phyloP scores from a whole-genome alignment of 2,329 filamentous ascomycete genomes.

The Daldinia sp. region DNA sequence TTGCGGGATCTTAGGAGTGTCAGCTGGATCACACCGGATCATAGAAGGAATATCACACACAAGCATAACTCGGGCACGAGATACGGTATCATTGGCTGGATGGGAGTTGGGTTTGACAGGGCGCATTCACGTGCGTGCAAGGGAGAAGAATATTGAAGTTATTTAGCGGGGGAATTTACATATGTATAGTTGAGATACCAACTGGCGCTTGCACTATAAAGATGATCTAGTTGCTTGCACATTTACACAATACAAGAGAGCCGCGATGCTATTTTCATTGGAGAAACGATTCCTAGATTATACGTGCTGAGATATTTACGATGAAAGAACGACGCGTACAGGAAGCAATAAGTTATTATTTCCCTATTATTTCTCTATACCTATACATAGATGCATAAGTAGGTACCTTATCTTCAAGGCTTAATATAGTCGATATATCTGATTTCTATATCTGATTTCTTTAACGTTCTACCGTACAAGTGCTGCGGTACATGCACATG shows the following conservation, averaged over 20 bases:
- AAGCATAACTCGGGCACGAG: conserved; percentile 24
- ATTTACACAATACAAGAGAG: conserved; percentile 1
- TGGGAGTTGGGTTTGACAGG: conserved; percentile 24
- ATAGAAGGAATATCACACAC: conserved; percentile 7
- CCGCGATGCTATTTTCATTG: not conserved
- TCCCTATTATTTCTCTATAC: too few relatives aligned
- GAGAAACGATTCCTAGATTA: not conserved
- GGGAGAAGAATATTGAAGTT: conserved; percentile 3
- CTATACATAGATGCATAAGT: too few relatives aligned
- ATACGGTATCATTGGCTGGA: conserved; percentile 25
- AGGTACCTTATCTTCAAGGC: too few relatives aligned
- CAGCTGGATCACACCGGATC: not conserved
- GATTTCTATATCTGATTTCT: not conserved
- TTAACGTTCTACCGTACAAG: not conserved
- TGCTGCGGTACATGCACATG: not conserved
- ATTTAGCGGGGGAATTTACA: conserved; percentile 11
- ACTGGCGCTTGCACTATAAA: conserved; percentile 12
- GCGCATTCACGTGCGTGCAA: conserved; percentile 9
- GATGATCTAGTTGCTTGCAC: not conserved
- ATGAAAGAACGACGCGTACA: too few relatives aligned
- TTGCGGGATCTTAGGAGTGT: conserved; percentile 55
- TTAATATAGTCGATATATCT: not conserved
- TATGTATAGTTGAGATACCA: conserved; percentile 29
- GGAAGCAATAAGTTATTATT: too few relatives aligned
- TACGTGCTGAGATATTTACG: not conserved